Evolutionary conservation across 2,329 filamentous ascomycete species (phyloP), one percentile per base, ranked within the genome.

Genomic region (Gyromitra esculenta): DNA sequence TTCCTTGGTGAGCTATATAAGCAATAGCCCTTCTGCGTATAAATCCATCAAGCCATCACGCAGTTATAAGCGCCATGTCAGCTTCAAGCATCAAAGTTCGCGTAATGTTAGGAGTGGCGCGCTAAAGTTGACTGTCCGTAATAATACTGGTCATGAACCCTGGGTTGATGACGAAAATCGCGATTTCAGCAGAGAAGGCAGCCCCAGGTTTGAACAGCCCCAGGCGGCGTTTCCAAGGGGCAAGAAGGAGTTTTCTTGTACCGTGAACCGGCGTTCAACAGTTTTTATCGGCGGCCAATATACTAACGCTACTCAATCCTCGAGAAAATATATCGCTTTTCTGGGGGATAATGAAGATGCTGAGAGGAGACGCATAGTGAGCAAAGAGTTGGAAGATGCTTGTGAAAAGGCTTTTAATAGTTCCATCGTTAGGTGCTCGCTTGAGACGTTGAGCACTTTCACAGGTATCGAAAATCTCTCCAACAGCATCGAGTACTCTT

Each of bases 351-450:
- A 59, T 45, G 65, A 89, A 80, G 93, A 94, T 75, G 94, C 97
- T 82, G 88, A 96, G 37, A 63, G 64, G 41, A 73, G 75, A 69
- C 88, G 93, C 5, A 91, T 95, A 80, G 91, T 96, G 73, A 97
- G 93, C 80, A 89, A 89, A 80, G 93, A 93, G 81, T 90, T 97
- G 77, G 93, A 93, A 64, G 93, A 93, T 83, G 92, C 96, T 75
- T 96, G 94, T 81, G 94, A 98, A 81, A 92, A 96, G 81, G 94
- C 94, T 0, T 97, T 98, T 85, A 94, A 73, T 56, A 68, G 64
- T 31, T 70, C 59, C 9, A 50, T 13, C 3, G 25, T 59, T n/a
- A 59, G 52, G 5, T 64, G 64, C 7, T 77, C 75, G 25, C 50
- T 77, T 21, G 31, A 50, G 9, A 62, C 63, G 25, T 62, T 70